Evolutionary conservation across 2,329 filamentous ascomycete species (phyloP).

Genomic region (Blastomyces silverae): DNA sequence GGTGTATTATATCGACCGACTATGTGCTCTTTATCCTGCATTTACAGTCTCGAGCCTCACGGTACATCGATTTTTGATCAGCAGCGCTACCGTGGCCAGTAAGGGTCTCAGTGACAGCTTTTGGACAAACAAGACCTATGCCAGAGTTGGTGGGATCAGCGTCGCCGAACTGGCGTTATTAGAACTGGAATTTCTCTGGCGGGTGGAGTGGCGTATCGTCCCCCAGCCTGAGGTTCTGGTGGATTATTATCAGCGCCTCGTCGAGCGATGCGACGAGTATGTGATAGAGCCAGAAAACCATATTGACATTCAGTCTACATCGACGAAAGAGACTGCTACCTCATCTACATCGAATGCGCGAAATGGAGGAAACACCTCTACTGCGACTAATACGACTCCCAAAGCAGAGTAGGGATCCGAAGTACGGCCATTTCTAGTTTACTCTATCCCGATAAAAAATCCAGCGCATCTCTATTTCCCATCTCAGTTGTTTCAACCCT

Average conservation of each 20-base stretch:
- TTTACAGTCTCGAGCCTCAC: slow-evolving; percentile 96
- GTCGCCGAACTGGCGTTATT: slow-evolving; percentile 82
- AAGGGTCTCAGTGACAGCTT: slow-evolving; percentile 96
- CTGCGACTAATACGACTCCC: background rate
- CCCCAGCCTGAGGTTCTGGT: slow-evolving; percentile 89
- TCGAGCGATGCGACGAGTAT: slow-evolving; percentile 60
- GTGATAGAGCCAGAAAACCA: slow-evolving; percentile 40
- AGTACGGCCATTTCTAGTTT: background rate
- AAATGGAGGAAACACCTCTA: background rate
- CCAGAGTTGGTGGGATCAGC: slow-evolving; percentile 85
- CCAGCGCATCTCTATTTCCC: background rate
- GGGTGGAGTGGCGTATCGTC: slow-evolving; percentile 94
- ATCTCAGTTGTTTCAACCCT: background rate
- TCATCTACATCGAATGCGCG: background rate
- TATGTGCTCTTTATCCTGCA: slow-evolving; percentile 84
- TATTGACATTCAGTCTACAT: background rate
- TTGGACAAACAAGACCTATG: slow-evolving; percentile 97
- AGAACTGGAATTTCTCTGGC: slow-evolving; percentile 86
- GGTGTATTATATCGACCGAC: slow-evolving; percentile 96
- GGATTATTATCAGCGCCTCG: slow-evolving; percentile 84
- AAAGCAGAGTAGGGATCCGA: background rate
- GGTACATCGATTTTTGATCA: slow-evolving; percentile 94
- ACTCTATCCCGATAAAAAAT: background rate
- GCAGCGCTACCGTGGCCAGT: slow-evolving; percentile 87
- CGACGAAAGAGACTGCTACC: background rate